phyloP scores from a whole-genome alignment of 2,329 filamentous ascomycete genomes.

The Ophiostoma ulmi region DNA sequence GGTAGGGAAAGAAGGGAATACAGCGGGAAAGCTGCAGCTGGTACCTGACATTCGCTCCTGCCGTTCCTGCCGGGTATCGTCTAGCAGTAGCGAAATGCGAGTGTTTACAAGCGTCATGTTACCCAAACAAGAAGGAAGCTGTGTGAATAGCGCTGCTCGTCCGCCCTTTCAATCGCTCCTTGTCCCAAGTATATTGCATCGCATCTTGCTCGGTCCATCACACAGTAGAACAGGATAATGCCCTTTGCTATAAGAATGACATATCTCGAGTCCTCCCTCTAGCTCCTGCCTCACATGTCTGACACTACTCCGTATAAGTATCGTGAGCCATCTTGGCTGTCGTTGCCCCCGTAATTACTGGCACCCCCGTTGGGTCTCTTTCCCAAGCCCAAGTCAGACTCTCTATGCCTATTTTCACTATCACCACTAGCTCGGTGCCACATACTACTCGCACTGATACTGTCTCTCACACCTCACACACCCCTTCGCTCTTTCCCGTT shows the following conservation, averaged over 20 bases:
- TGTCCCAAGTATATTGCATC: too few relatives aligned
- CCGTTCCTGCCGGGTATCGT: constrained; percentile 10
- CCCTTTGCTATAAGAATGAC: not conserved
- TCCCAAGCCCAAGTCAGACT: not conserved
- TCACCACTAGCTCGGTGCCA: not conserved
- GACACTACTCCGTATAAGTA: not conserved
- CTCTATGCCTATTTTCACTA: not conserved
- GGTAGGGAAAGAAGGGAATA: not conserved
- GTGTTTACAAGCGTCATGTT: not conserved
- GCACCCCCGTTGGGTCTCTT: constrained; percentile 3
- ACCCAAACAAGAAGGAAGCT: not conserved
- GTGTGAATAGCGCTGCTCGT: not conserved
- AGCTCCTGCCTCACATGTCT: constrained; percentile 15
- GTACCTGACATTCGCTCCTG: constrained; percentile 16
- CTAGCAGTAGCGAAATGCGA: constrained; percentile 8
- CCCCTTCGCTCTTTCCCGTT: constrained; percentile 20
- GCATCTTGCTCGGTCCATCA: too few relatives aligned
- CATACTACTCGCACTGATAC: constrained; percentile 6
- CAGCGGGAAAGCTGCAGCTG: constrained; percentile 8
- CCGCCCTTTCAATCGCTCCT: too few relatives aligned
- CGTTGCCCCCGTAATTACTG: constrained; percentile 23
- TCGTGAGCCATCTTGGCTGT: constrained; percentile 19
- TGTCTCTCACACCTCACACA: constrained; percentile 18
- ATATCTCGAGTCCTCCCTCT: too few relatives aligned
- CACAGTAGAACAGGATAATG: too few relatives aligned